Percentiles rank a stretch among this genome's conserved stretches.
These are phyloP conservation scores for Cyberlindnera suaveolens DNA, from an alignment of 805 yeast genomes.

Conservation along the genomic window DNA sequence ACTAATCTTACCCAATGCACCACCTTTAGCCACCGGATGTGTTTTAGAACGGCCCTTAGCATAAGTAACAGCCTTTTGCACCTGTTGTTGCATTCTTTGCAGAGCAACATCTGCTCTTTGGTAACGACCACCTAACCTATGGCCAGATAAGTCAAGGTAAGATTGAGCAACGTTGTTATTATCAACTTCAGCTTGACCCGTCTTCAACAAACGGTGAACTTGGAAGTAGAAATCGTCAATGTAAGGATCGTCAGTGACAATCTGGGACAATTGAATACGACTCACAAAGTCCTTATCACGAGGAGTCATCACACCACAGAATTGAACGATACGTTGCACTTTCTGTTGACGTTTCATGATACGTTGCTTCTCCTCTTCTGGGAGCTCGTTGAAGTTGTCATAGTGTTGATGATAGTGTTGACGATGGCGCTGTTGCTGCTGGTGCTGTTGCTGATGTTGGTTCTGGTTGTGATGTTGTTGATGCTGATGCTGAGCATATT, in stretches of 20 bases:
- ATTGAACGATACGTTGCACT: conserved; percentile 67
- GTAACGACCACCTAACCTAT: conserved; percentile 78
- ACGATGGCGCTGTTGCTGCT: conserved; percentile 22
- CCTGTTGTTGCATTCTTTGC: conserved; percentile 97
- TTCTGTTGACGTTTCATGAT: conserved; percentile 65
- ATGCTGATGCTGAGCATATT: conserved; percentile 5
- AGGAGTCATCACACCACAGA: conserved; percentile 94
- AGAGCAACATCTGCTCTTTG: conserved; percentile 85
- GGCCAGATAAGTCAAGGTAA: conserved; percentile 86
- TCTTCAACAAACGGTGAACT: conserved; percentile 73
- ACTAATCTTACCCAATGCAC: conserved; percentile 85
- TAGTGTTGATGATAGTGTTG: conserved; percentile 25
- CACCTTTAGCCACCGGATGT: conserved; percentile 53
- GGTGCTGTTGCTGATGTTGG: conserved; percentile 14
- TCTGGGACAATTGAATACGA: conserved; percentile 88
- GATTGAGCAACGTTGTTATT: conserved; percentile 86
- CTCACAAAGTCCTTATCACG: conserved; percentile 95
- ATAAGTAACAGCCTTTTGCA: conserved; percentile 90
- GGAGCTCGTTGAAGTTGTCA: conserved; percentile 34
- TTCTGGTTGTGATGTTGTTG: conserved; percentile 12
- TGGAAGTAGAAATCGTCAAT: conserved; percentile 96
- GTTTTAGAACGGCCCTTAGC: conserved; percentile 83
- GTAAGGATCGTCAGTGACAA: conserved; percentile 95
- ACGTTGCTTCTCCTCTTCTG: conserved; percentile 70
- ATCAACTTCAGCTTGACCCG: conserved; percentile 40